phyloP scores from a whole-genome alignment of 2,329 filamentous ascomycete genomes.

The Fusarium transvaalense region DNA sequence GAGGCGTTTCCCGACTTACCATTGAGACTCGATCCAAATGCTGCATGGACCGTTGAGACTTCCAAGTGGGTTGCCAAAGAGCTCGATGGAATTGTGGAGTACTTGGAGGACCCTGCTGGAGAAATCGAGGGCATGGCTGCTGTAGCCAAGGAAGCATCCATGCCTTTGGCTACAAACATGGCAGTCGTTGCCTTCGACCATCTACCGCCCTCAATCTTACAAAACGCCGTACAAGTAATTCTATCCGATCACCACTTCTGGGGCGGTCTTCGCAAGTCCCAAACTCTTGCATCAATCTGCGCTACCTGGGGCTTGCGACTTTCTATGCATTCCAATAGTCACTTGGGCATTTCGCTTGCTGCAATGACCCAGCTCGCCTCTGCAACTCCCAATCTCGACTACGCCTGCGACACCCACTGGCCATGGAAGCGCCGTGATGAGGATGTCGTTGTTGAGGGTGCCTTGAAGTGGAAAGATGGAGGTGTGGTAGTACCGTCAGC shows the following conservation, averaged over 20 bases:
- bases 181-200: conserved; percentile 58
- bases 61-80: conserved; percentile 57
- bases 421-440: conserved; percentile 59
- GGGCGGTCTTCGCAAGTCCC: conserved; percentile 58
- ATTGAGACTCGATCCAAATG: conserved; percentile 55
- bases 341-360: conserved; percentile 58
- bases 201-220: conserved; percentile 54
- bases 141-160: conserved; percentile 55
- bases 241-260: conserved; percentile 60
- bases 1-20: conserved; percentile 54
- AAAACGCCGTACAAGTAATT: conserved; percentile 57
- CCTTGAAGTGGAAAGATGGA: conserved; percentile 54
- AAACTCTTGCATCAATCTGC: conserved; percentile 55
- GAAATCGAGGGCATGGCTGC: conserved; percentile 60
- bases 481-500: conserved; percentile 52
- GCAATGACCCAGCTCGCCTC: conserved; percentile 59
- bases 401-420: conserved; percentile 60
- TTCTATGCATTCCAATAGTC: conserved; percentile 60
- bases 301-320: conserved; percentile 56
- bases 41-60: conserved; percentile 56
- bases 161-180: conserved; percentile 60
- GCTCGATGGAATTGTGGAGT: conserved; percentile 54
- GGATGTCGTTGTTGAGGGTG: conserved; percentile 56
- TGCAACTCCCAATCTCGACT: conserved; percentile 57
- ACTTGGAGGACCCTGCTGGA: conserved; percentile 56